Base-by-base conservation (phyloP, 225 moss, liverwort and hornwort species). In the Neckera pumila region DNA sequence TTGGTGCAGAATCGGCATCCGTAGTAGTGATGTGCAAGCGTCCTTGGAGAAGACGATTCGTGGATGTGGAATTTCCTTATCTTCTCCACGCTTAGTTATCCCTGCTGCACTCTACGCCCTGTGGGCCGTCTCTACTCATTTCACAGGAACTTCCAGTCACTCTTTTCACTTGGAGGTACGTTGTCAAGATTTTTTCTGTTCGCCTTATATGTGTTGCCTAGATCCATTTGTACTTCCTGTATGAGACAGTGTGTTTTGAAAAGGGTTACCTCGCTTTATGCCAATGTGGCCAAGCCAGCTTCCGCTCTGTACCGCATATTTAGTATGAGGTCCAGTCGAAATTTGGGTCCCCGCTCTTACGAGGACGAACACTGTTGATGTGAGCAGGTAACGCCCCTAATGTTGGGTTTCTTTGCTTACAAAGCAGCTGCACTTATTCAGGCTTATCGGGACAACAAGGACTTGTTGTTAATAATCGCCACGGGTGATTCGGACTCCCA, bases 361-460 rank as follows among this genome's bases (percentile, higher is more conserved):
- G 64, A 86, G 72, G 28, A 80, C 36, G 71, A 58, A 78, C 74
- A 66, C n/a, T 84, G 89, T 82, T 86, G 57, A 61, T 88, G 78
- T 91, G 85, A 85, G 89, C 96, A 98, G 95, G 92, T 97, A 91
- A 92, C 90, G 70, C 97, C 99, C n/a, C 87, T 99, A 28, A 90
- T 97, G 93, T 76, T 97, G 86, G 97, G 97, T 47, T 99, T 99
- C 78, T 96, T 99, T 92, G 96, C 97, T 33, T 99, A 97, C 90
- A 97, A 99, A 90, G 97, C 88, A 71, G 97, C 96, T 51, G 96
- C 99, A 42, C 93, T 99, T 42, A 78, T 96, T 84, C 99, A 97
- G 85, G 95, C 96, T 80, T 99, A 95, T 89, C 94, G 94, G n/a
- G 99, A 99, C 87, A 97, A 99, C 90, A 96, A 95, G 87, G 95